Evolutionary conservation across 1,284 basidiomycete genomes (phyloP).

Genomic region (Malassezia caprae): DNA sequence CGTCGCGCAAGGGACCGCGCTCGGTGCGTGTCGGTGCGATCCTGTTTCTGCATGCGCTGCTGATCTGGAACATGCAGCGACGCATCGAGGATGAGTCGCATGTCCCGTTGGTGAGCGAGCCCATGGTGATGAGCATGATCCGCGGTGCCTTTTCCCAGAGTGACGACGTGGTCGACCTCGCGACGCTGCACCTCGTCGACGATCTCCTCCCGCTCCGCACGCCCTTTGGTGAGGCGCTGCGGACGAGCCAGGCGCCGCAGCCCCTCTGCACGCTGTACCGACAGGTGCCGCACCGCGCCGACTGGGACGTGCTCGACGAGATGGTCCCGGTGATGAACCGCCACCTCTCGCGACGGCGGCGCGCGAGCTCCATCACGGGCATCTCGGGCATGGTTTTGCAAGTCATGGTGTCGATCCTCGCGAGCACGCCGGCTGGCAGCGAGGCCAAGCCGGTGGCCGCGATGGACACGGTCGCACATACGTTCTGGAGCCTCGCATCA

Average conservation of each 20-base stretch:
- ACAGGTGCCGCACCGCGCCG: conserved; percentile 15
- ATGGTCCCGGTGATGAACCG: conserved; percentile 33
- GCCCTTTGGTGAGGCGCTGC: background rate
- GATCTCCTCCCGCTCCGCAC: conserved; percentile 8
- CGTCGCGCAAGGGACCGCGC: conserved; percentile 9
- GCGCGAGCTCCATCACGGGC: conserved; percentile 12
- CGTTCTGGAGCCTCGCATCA: conserved; percentile 37
- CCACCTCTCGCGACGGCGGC: conserved; percentile 17
- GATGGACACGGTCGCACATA: conserved; percentile 30
- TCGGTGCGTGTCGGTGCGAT: conserved; percentile 39
- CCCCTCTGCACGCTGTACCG: conserved; percentile 13
- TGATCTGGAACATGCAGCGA: conserved; percentile 26
- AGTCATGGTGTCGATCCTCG: conserved; percentile 21
- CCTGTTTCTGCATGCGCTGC: conserved; percentile 31
- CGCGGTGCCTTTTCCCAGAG: conserved; percentile 34
- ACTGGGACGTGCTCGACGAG: conserved; percentile 41
- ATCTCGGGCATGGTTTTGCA: conserved; percentile 21
- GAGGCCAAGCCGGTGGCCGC: conserved; percentile 20
- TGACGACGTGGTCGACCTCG: conserved; percentile 35
- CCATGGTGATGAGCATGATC: conserved; percentile 34
- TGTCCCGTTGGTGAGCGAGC: conserved; percentile 27
- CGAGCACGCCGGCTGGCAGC: conserved; percentile 15
- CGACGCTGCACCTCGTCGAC: conserved; percentile 28
- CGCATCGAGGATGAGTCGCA: conserved; percentile 19
- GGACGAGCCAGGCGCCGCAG: conserved; percentile 2